A percentile compares a stretch with the other conserved stretches of the same genome.
These are phyloP conservation scores for Clonostachys rhizophaga DNA, from an alignment of 2,329 filamentous ascomycete species.

Conservation along the genomic window DNA sequence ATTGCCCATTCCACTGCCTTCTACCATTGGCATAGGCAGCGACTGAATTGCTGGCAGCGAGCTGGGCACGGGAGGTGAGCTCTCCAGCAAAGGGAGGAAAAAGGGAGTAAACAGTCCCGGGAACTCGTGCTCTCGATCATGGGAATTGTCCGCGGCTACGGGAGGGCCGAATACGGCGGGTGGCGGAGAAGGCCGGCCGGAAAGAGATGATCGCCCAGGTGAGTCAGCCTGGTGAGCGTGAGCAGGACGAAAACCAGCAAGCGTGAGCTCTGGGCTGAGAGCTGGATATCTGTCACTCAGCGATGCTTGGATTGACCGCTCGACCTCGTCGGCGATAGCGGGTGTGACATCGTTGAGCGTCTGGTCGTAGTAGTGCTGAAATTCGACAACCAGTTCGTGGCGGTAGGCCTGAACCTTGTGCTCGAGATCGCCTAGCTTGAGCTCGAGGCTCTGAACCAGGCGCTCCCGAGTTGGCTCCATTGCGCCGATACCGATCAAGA, in stretches of 20 bases:
- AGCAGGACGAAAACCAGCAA: not conserved
- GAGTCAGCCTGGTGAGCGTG: not conserved
- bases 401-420: slow-evolving; percentile 51
- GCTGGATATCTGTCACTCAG: slow-evolving; percentile 37
- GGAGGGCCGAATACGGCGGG: slow-evolving; percentile 9
- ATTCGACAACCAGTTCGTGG: slow-evolving; percentile 52
- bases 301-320: slow-evolving; percentile 37
- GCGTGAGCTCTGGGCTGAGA: slow-evolving; percentile 29
- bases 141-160: slow-evolving; percentile 18
- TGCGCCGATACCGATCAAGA: slow-evolving; percentile 8
- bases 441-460: slow-evolving; percentile 46
- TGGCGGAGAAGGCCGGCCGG: slow-evolving; percentile 3
- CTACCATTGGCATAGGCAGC: not conserved
- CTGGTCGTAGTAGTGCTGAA: slow-evolving; percentile 46
- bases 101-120: slow-evolving; percentile 58
- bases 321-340: slow-evolving; percentile 39
- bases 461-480: slow-evolving; percentile 25
- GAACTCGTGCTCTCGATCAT: slow-evolving; percentile 53
- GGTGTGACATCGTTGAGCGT: slow-evolving; percentile 33
- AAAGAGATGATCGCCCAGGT: not conserved
- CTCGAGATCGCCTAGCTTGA: slow-evolving; percentile 52
- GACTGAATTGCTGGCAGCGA: slow-evolving; percentile 5
- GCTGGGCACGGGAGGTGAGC: slow-evolving; percentile 15
- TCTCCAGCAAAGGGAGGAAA: slow-evolving; percentile 58
- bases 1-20: slow-evolving; percentile 1